These are phyloP conservation scores for Piromyces sp. DNA, from an alignment of 192 early-diverging fungal species.

Conservation along the genomic window DNA sequence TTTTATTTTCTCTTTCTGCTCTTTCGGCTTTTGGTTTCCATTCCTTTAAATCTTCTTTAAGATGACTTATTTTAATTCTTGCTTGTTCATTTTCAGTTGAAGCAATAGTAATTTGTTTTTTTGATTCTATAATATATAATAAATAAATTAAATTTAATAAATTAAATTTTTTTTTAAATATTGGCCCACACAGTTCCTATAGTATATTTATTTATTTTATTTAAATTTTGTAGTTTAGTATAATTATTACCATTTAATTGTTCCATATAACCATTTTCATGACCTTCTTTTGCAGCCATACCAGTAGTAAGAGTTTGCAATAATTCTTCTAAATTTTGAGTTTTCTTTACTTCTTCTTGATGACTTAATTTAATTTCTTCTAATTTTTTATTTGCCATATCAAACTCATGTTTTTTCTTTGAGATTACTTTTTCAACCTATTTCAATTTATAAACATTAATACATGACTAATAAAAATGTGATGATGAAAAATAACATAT, in stretches of 20 bases:
- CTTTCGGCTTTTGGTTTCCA: constrained; percentile 42
- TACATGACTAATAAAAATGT: neutral
- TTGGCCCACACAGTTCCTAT: neutral
- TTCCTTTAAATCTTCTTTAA: constrained; percentile 53
- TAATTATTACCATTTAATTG: constrained; percentile 69
- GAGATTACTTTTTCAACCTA: constrained; percentile 22
- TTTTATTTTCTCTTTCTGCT: constrained; percentile 51
- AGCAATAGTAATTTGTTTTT: constrained; percentile 38
- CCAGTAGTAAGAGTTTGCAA: constrained; percentile 88
- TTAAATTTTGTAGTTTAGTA: too few relatives aligned
- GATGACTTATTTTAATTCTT: constrained; percentile 56
- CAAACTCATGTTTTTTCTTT: constrained; percentile 16
- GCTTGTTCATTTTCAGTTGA: constrained; percentile 59
- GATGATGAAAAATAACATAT: too few relatives aligned
- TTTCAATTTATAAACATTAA: neutral
- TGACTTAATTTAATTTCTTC: constrained; percentile 27
- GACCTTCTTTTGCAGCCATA: constrained; percentile 70
- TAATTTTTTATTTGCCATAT: constrained; percentile 18
- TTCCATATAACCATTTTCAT: constrained; percentile 91
- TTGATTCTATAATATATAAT: constrained; percentile 37
- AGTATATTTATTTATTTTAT: neutral
- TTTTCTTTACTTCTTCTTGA: constrained; percentile 33
- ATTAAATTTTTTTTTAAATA: too few relatives aligned
- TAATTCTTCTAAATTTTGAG: constrained; percentile 58
- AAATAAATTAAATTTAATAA: neutral